A percentile compares a stretch with the other conserved stretches of the same genome.
Evolutionary conservation across 331 rosid genomes (phyloP).

Genomic region (Quercus phellos): DNA sequence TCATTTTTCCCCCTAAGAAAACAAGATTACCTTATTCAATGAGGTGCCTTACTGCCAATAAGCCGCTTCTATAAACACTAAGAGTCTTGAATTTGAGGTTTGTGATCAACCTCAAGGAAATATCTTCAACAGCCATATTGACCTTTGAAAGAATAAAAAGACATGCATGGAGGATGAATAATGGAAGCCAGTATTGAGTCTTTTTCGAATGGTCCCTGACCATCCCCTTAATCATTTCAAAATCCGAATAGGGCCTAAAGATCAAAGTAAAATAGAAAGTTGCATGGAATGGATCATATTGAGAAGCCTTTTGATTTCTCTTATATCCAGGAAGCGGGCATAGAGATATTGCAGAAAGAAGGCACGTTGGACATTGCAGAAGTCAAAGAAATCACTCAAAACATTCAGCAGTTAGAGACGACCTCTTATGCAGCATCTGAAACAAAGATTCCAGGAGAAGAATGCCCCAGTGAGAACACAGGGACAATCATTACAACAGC

Average conservation of each 20-base stretch:
- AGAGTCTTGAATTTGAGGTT: not conserved
- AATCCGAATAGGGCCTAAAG: not conserved
- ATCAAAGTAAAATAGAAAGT: not conserved
- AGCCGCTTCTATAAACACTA: not conserved
- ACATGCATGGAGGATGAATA: not conserved
- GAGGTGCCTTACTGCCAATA: not conserved
- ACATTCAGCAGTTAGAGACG: slow-evolving; percentile 18
- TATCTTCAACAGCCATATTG: not conserved
- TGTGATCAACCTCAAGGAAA: not conserved
- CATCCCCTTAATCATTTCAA: not conserved
- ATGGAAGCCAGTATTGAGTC: slow-evolving; percentile 1
- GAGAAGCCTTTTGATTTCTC: not conserved
- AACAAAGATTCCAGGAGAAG: slow-evolving; percentile 12
- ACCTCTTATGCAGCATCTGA: slow-evolving; percentile 11
- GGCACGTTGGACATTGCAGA: not conserved
- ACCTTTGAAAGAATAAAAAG: not conserved
- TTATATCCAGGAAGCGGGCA: slow-evolving; percentile 20
- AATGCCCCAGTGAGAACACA: not conserved
- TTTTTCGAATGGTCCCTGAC: not conserved
- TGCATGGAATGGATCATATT: not conserved
- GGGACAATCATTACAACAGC: slow-evolving; percentile 1
- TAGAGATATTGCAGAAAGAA: slow-evolving; percentile 5
- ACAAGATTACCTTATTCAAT: not conserved
- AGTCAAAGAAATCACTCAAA: slow-evolving; percentile 10
- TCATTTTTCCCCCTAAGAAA: not conserved